Evolutionary conservation across 495 filamentous ascomycete species (phyloP).

Genomic region (Neurospora sp.): DNA sequence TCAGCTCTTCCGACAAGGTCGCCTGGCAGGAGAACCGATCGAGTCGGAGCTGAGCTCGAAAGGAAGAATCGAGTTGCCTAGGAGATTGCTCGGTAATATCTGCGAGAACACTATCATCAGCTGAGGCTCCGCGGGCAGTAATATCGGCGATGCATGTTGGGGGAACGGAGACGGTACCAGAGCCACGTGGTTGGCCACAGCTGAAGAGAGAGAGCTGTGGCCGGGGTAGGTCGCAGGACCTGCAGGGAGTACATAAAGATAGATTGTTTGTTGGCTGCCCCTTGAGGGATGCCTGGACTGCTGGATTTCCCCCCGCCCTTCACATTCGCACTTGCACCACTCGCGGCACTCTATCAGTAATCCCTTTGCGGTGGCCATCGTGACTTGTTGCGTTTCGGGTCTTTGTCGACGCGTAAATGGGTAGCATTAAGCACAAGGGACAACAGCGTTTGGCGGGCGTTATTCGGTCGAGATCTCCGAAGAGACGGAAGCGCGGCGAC

Average conservation of each 20-base stretch:
- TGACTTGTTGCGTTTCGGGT: neutral
- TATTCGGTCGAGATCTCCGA: neutral
- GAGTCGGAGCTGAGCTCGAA: neutral
- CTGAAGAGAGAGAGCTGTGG: no score
- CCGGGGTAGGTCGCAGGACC: neutral
- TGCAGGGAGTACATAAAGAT: neutral
- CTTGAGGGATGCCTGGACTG: neutral
- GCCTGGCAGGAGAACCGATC: neutral
- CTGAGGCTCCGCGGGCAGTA: neutral
- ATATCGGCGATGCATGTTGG: neutral
- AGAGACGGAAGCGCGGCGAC: neutral
- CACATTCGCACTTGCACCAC: neutral
- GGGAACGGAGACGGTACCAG: neutral
- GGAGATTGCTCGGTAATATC: neutral
- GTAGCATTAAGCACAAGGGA: neutral
- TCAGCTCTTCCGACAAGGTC: neutral
- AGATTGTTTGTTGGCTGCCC: neutral
- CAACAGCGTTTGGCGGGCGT: neutral
- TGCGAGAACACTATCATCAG: neutral
- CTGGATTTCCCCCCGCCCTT: neutral
- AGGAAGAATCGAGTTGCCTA: neutral
- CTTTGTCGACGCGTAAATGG: neutral
- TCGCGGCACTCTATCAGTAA: neutral
- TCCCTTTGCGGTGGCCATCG: neutral
- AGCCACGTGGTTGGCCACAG: neutral